These are phyloP conservation scores for Berberis vulgaris DNA, from an alignment of 164 flowering plant genomes.

Conservation along the genomic window DNA sequence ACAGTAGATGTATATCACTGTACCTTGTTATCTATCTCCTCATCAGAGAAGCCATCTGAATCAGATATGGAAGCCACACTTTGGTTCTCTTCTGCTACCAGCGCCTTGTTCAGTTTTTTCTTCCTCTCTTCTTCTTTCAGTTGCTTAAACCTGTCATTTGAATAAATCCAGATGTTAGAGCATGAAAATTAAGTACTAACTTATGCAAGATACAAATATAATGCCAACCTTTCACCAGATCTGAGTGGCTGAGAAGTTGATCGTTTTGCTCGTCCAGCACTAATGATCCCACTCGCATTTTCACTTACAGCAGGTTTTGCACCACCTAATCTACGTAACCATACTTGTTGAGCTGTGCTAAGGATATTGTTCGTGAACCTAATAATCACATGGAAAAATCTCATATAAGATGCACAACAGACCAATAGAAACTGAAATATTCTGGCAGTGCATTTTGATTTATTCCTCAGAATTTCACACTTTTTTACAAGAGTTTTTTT, in stretches of 20 bases:
- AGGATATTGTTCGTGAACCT: slow-evolving; percentile 96
- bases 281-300: slow-evolving; percentile 76
- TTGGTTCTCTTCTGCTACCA: slow-evolving; percentile 27
- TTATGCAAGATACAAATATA: background rate
- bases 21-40: slow-evolving; percentile 50
- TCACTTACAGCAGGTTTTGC: slow-evolving; percentile 80
- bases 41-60: slow-evolving; percentile 52
- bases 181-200: background rate
- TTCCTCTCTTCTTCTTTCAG: slow-evolving; percentile 60
- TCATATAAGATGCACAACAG: background rate
- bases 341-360: slow-evolving; percentile 94
- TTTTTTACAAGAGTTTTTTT: no score
- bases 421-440: background rate
- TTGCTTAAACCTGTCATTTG: slow-evolving; percentile 49
- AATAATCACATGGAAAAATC: slow-evolving; percentile 4
- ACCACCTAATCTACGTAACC: slow-evolving; percentile 93
- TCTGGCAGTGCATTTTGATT: no score
- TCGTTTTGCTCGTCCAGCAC: slow-evolving; percentile 87
- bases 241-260: slow-evolving; percentile 38
- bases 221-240: slow-evolving; percentile 68
- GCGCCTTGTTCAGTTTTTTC: slow-evolving; percentile 43
- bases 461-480: no score
- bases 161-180: no score
- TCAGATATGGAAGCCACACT: slow-evolving; percentile 40
- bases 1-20: background rate